These are phyloP conservation scores for Fusarium torulosum DNA, from an alignment of 2,329 filamentous ascomycete species.

Conservation along the genomic window DNA sequence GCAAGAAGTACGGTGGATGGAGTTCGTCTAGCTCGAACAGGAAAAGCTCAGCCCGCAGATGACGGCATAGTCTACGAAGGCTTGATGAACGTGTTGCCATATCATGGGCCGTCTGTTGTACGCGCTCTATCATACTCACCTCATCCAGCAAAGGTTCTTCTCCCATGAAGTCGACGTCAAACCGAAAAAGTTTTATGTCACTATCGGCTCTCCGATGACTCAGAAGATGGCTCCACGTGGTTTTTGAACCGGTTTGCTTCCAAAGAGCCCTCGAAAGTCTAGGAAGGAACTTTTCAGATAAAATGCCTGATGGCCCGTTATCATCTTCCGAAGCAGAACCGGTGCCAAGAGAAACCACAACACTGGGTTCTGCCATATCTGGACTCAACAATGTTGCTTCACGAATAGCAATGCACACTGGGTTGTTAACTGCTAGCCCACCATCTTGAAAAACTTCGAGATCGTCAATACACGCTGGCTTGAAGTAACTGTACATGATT, in stretches of 20 bases:
- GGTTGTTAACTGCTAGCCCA: conserved; percentile 41
- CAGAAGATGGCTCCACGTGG: conserved; percentile 28
- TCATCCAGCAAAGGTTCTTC: conserved; percentile 21
- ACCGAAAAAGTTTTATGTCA: conserved; percentile 18
- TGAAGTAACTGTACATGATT: conserved; percentile 30
- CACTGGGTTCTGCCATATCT: conserved; percentile 27
- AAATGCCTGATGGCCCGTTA: conserved; percentile 1
- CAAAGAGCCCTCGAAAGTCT: conserved; percentile 25
- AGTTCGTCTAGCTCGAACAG: conserved; percentile 20
- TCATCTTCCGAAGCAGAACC: conserved; percentile 12
- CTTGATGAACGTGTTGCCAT: background rate
- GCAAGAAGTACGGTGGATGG: conserved; percentile 9
- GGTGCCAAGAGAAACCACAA: conserved; percentile 38
- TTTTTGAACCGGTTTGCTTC: conserved; percentile 24
- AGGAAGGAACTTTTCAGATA: conserved; percentile 7
- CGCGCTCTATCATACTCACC: conserved; percentile 17
- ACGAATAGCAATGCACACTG: conserved; percentile 33
- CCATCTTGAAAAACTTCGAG: conserved; percentile 37
- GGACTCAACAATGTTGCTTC: conserved; percentile 28
- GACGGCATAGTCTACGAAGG: conserved; percentile 10
- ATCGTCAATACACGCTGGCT: conserved; percentile 18
- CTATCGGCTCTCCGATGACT: conserved; percentile 20
- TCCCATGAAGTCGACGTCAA: conserved; percentile 21
- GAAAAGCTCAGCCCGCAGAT: conserved; percentile 27
- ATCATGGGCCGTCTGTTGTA: conserved; percentile 10